Base-by-base conservation (phyloP, 495 filamentous ascomycete genomes). In the Trichocladium uniseriatum region DNA sequence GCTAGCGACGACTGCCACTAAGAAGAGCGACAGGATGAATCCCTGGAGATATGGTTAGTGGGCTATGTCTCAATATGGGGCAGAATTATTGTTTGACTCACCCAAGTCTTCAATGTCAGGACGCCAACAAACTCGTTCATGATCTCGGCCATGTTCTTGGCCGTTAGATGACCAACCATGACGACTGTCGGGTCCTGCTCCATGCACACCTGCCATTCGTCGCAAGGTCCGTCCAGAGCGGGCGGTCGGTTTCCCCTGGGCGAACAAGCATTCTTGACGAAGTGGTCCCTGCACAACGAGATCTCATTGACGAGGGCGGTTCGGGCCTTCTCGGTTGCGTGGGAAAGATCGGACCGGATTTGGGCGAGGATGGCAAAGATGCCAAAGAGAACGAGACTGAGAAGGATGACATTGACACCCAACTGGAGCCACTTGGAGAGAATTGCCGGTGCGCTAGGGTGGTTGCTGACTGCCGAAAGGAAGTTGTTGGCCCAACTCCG, bases 171-270 rank as follows among this genome's bases (percentile, higher is more conserved):
- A n/a, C 71, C 48, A 24, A 62, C 62, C 62, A 67, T 68, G 43
- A 72, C 53, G 19, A 63, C 56, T 24, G 63, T 57, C 1, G 67
- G 59, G 45, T 76, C 65, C 45, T 72, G 75, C 44, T 85, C 77
- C 90, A 96, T 96, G 63, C 92, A 98, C 4, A 68, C 68, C 48
- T 83, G 79, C 92, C 91, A 97, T 35, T 79, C 75, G 28, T 80
- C 74, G 60, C 92, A 98, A 5, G 80, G 64, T 0, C 57, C 67
- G 56, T 87, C 76, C 56, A 97, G 72, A 0, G 86, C 86, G 0
- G 89, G 91, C 1, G 85, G 66, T 15, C 85, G 73, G 22, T 66
- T 70, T 0, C 71, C 68, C 31, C 53, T 53, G 0, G 75, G 74
- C 0, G 69, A 75, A 58, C 92, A 98, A 18, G 66, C 68, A 55